Percentiles rank a stretch among this genome's conserved stretches.
phyloP scores from a whole-genome alignment of 257 asterid species.

The Nicotiana noctiflora region DNA sequence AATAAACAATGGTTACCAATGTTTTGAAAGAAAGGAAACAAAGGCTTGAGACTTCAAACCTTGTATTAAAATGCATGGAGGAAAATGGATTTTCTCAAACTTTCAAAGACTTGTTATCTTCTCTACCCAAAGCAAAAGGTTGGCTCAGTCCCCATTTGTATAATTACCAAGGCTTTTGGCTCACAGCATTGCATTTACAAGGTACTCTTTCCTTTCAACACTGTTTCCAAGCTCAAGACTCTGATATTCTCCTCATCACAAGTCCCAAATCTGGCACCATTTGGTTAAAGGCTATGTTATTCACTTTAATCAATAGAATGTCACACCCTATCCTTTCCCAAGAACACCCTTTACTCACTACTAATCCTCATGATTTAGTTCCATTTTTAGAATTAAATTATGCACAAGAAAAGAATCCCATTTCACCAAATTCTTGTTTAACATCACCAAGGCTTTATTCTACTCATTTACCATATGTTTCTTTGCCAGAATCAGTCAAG shows the following conservation, averaged over 20 bases:
- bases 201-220: slow-evolving; percentile 15
- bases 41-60: not conserved
- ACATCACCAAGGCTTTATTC: not conserved
- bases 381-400: not conserved
- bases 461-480: not conserved
- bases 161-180: slow-evolving; percentile 24
- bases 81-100: not conserved
- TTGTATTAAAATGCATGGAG: not conserved
- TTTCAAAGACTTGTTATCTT: not conserved
- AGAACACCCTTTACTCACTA: slow-evolving; percentile 10
- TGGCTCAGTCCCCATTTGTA: slow-evolving; percentile 14
- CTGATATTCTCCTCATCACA: slow-evolving; percentile 17
- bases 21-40: not conserved
- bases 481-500: slow-evolving; percentile 2
- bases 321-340: not conserved
- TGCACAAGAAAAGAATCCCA: not conserved
- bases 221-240: slow-evolving; percentile 10
- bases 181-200: not conserved
- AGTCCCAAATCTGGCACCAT: slow-evolving; percentile 28
- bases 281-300: slow-evolving; percentile 17
- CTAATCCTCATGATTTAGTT: slow-evolving; percentile 11
- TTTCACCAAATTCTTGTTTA: not conserved
- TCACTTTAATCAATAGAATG: not conserved
- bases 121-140: slow-evolving; percentile 21
- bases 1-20: not conserved